phyloP scores from a whole-genome alignment of 2,329 filamentous ascomycete genomes.

The Claviceps monticola region DNA sequence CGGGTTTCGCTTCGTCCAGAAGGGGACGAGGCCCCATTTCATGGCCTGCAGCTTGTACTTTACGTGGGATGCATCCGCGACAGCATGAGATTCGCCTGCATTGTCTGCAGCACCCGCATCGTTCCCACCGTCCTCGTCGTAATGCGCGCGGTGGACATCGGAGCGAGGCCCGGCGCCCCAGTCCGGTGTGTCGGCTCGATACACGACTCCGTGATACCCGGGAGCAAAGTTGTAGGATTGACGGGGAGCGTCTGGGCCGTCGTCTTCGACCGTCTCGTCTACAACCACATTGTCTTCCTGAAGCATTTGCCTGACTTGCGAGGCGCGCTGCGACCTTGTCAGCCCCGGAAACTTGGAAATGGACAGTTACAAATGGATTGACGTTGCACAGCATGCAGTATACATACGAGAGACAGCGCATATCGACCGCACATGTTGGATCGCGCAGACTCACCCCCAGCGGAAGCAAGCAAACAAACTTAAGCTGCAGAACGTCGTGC shows the following conservation, averaged over 20 bases:
- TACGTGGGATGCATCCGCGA: conserved; percentile 13
- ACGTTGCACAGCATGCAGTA: neutral
- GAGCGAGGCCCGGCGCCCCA: conserved; percentile 34
- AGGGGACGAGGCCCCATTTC: conserved; percentile 92
- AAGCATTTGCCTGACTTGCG: conserved; percentile 60
- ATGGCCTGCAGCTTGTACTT: conserved; percentile 80
- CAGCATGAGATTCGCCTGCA: no score
- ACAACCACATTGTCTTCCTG: conserved; percentile 62
- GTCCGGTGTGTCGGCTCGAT: conserved; percentile 59
- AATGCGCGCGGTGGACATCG: neutral
- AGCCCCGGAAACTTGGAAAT: neutral
- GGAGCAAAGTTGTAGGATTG: conserved; percentile 91
- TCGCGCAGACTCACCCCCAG: no score
- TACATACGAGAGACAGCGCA: conserved; percentile 20
- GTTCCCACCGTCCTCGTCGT: neutral
- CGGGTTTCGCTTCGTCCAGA: conserved; percentile 78
- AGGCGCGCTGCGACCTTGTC: conserved; percentile 45
- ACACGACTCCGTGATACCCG: conserved; percentile 72
- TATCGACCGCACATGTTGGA: conserved; percentile 24
- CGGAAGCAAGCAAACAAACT: no score
- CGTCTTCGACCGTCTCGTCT: conserved; percentile 55
- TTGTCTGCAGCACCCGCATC: neutral
- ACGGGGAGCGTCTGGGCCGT: conserved; percentile 39
- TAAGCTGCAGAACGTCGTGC: no score
- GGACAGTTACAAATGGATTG: neutral